Conservation (phyloP, 345 rosid species). For the Acer campestre region DNA sequence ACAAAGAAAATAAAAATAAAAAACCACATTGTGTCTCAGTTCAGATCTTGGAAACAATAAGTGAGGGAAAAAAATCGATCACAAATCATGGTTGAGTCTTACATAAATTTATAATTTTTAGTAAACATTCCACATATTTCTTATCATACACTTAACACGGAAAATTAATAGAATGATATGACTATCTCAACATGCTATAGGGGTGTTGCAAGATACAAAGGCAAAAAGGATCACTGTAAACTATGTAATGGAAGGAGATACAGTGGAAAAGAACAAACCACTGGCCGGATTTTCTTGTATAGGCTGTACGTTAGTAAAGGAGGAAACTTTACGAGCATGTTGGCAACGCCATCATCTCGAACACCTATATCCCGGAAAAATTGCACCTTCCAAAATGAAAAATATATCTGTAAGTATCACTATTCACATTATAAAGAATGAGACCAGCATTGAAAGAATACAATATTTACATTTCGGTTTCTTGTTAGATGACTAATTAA, state of each 20-base stretch:
- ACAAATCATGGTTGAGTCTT: background rate
- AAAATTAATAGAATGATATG: background rate
- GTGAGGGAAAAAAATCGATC: background rate
- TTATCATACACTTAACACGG: background rate
- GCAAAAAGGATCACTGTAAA: background rate
- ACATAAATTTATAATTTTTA: background rate
- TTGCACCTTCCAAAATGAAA: conserved; percentile 52
- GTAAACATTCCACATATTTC: background rate
- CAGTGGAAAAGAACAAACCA: conserved; percentile 56
- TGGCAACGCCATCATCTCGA: conserved; percentile 76
- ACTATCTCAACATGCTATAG: background rate
- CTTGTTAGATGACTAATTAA: conserved; percentile 1
- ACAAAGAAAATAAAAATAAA: background rate
- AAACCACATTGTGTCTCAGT: background rate
- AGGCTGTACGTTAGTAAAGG: conserved; percentile 74
- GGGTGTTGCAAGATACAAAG: background rate
- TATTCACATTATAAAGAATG: conserved; percentile 6
- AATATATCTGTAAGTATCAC: conserved; percentile 25
- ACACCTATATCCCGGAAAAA: conserved; percentile 86
- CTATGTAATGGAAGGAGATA: conserved; percentile 7
- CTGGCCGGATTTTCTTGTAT: conserved; percentile 85
- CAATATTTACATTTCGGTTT: background rate
- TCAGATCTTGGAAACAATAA: background rate
- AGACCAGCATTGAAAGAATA: conserved; percentile 3
- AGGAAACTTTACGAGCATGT: conserved; percentile 93